Conservation (phyloP, 202 grass and related monocot species). For the Eragrostis tef region DNA sequence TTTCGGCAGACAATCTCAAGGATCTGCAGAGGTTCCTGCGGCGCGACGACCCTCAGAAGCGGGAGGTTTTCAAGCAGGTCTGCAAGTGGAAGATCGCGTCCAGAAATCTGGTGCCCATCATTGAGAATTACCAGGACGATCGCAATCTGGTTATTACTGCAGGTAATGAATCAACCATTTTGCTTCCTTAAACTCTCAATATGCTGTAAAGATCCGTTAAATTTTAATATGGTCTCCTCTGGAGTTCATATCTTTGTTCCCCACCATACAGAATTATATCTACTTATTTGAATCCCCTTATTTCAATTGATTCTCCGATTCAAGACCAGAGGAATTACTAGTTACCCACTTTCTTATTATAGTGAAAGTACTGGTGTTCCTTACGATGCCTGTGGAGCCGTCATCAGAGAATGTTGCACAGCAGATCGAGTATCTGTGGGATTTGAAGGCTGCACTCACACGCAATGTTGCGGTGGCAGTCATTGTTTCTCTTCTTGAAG, state of each 20-base stretch:
- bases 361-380: slow-evolving; percentile 98
- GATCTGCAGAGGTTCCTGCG: slow-evolving; percentile 85
- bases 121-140: slow-evolving; percentile 80
- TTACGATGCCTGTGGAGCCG: slow-evolving; percentile 87
- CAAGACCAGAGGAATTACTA: not conserved
- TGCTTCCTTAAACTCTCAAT: slow-evolving; percentile 7
- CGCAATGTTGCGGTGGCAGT: slow-evolving; percentile 69
- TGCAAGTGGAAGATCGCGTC: slow-evolving; percentile 96
- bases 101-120: slow-evolving; percentile 81
- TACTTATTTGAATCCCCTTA: not conserved
- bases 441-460: slow-evolving; percentile 75
- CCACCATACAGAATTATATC: not conserved
- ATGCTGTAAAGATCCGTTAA: not conserved
- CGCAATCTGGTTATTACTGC: slow-evolving; percentile 77
- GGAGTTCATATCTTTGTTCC: not conserved
- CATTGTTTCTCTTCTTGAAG: slow-evolving; percentile 90
- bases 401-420: slow-evolving; percentile 71
- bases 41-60: slow-evolving; percentile 72
- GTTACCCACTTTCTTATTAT: slow-evolving; percentile 25
- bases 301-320: slow-evolving; percentile 9
- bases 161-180: slow-evolving; percentile 50
- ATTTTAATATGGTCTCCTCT: not conserved
- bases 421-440: slow-evolving; percentile 94
- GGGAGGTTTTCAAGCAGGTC: slow-evolving; percentile 93
- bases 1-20: slow-evolving; percentile 82